A percentile compares a stretch with the other conserved stretches of the same genome.
These are phyloP conservation scores for Cladosporium sp. DNA, from an alignment of 2,329 filamentous ascomycete species.

Conservation along the genomic window DNA sequence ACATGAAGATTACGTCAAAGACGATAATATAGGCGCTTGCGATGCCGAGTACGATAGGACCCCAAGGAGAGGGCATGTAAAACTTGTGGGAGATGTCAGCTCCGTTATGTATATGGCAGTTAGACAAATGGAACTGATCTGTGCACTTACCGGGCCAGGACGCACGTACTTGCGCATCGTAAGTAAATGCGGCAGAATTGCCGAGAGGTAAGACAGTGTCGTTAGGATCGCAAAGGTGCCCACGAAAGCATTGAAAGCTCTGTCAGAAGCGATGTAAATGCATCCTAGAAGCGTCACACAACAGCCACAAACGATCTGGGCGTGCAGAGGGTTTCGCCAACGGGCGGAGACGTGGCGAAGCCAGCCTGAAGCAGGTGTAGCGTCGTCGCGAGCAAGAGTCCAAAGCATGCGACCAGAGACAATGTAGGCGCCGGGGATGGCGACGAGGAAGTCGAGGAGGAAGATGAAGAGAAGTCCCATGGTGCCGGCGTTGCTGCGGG, in stretches of 20 bases:
- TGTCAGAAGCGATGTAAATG: slow-evolving; percentile 63
- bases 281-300: slow-evolving; percentile 55
- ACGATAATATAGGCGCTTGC: slow-evolving; percentile 56
- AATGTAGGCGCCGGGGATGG: slow-evolving; percentile 55
- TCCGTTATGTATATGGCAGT: background rate
- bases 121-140: background rate
- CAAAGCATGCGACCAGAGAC: slow-evolving; percentile 60
- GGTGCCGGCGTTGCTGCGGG: slow-evolving; percentile 36
- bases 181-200: slow-evolving; percentile 52
- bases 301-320: slow-evolving; percentile 49
- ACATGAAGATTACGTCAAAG: slow-evolving; percentile 63
- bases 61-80: slow-evolving; percentile 46
- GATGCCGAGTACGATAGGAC: slow-evolving; percentile 50
- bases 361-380: slow-evolving; percentile 49
- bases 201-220: slow-evolving; percentile 57
- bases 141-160: slow-evolving; percentile 45
- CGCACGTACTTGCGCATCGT: slow-evolving; percentile 39
- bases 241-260: slow-evolving; percentile 65
- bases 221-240: slow-evolving; percentile 55
- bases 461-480: slow-evolving; percentile 46
- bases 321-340: slow-evolving; percentile 52
- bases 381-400: slow-evolving; percentile 55
- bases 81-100: slow-evolving; percentile 35
- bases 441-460: slow-evolving; percentile 47
- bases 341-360: slow-evolving; percentile 45